A percentile compares a stretch with the other conserved stretches of the same genome.
phyloP scores from a whole-genome alignment of 257 asterid genomes.

The Capsicum chinense region DNA sequence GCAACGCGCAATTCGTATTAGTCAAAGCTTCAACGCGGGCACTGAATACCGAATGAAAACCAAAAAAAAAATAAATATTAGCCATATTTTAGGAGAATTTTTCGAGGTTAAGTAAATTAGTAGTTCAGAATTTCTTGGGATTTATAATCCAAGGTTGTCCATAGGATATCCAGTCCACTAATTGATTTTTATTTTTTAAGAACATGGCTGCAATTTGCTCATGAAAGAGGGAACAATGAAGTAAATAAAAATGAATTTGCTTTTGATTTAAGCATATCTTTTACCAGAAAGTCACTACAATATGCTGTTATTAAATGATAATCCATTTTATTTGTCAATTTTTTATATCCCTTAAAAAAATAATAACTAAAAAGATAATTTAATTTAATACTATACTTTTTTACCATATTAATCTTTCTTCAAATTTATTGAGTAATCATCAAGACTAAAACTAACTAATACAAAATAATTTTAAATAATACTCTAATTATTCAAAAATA shows the following conservation, averaged over 20 bases:
- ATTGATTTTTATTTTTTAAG: not conserved
- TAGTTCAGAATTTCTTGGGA: not conserved
- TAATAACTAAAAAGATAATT: no score
- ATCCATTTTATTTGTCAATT: no score
- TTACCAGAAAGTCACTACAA: constrained; percentile 18
- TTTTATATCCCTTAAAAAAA: no score
- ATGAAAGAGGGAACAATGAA: constrained; percentile 12
- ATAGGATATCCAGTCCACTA: not conserved
- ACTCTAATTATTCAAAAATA: no score
- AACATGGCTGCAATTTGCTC: not conserved
- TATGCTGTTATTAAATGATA: not conserved
- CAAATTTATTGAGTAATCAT: no score
- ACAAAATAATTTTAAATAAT: no score
- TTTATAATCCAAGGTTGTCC: not conserved
- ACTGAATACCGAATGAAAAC: no score
- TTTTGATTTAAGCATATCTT: constrained; percentile 19
- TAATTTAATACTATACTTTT: no score
- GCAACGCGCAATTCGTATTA: no score
- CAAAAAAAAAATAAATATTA: not conserved
- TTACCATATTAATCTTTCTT: no score
- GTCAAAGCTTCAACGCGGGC: no score
- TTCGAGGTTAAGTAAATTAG: not conserved
- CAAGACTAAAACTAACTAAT: no score
- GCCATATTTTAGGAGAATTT: not conserved
- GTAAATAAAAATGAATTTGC: not conserved